Evolutionary conservation across 768 basidiomycete genomes (phyloP).

Genomic region (Naematelia encephala): DNA sequence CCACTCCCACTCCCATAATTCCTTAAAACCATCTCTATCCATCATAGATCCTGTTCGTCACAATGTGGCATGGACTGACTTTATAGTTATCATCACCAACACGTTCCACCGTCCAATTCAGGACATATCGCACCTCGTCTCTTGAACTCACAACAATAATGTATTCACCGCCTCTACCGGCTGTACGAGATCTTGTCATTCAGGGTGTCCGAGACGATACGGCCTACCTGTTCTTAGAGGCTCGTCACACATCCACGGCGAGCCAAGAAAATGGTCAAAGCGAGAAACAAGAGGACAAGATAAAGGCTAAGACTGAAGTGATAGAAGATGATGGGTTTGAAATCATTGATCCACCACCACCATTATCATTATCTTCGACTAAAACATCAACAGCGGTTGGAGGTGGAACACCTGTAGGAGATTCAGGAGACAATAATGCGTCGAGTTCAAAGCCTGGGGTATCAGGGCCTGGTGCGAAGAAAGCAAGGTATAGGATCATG

Average conservation of each 20-base stretch:
- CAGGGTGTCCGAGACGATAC: constrained; percentile 23
- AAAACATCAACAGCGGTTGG: too few species aligned
- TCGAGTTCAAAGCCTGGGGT: not conserved
- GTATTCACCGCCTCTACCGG: constrained; percentile 16
- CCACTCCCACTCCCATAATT: not conserved
- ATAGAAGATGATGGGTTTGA: constrained; percentile 30
- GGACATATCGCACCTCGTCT: constrained; percentile 28
- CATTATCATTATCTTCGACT: too few species aligned
- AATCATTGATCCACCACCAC: constrained; percentile 17
- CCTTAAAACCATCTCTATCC: not conserved
- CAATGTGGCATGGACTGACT: constrained; percentile 1
- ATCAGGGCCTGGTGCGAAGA: not conserved
- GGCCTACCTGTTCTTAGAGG: constrained; percentile 32
- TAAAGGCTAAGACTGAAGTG: not conserved
- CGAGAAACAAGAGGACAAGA: not conserved
- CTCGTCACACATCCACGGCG: not conserved
- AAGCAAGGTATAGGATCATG: constrained; percentile 19
- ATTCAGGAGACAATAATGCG: not conserved
- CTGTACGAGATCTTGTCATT: not conserved
- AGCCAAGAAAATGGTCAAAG: not conserved
- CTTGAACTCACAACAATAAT: constrained; percentile 25
- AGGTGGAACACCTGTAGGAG: not conserved
- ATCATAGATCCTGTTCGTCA: not conserved
- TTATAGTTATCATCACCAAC: constrained; percentile 24
- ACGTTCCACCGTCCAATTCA: constrained; percentile 31